These are phyloP conservation scores for Acanthamoeba royreba DNA, from an alignment of 208 protist species.

Conservation along the genomic window DNA sequence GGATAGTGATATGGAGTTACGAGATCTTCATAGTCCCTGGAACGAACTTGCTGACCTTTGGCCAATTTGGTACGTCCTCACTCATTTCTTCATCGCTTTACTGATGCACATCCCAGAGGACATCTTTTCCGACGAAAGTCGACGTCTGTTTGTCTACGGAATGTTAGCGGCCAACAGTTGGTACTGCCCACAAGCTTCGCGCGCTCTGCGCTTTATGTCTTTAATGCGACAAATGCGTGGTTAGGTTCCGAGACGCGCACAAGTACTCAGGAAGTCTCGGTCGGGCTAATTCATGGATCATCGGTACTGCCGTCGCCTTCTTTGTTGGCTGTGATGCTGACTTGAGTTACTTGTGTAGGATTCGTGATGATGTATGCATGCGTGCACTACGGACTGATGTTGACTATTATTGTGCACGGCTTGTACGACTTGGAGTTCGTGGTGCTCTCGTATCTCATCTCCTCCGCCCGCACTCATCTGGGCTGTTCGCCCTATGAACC, in stretches of 20 bases:
- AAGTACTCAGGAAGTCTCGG: not conserved
- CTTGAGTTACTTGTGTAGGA: not conserved
- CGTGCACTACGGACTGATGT: slow-evolving; percentile 7
- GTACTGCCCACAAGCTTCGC: not conserved
- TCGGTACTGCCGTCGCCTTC: not conserved
- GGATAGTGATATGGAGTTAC: not conserved
- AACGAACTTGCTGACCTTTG: not conserved
- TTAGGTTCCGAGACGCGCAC: not conserved
- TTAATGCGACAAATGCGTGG: not conserved
- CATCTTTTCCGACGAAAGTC: not conserved
- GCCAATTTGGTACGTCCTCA: not conserved
- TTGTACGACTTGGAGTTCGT: slow-evolving; percentile 34
- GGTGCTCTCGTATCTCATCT: not conserved
- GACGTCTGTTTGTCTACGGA: not conserved
- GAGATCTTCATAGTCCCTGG: not conserved
- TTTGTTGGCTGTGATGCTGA: not conserved
- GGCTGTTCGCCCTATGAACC: not conserved
- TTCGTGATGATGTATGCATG: slow-evolving; percentile 31
- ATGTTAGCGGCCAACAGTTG: slow-evolving; percentile 8
- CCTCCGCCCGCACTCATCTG: not conserved
- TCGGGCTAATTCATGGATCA: slow-evolving; percentile 2
- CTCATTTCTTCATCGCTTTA: not conserved
- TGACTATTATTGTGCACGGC: not conserved
- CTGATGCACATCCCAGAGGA: not conserved
- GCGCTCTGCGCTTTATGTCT: not conserved